Percentiles rank a stretch among this genome's conserved stretches.
phyloP scores from a whole-genome alignment of 1,284 basidiomycete species.

The Lignosus rhinocerotis region DNA sequence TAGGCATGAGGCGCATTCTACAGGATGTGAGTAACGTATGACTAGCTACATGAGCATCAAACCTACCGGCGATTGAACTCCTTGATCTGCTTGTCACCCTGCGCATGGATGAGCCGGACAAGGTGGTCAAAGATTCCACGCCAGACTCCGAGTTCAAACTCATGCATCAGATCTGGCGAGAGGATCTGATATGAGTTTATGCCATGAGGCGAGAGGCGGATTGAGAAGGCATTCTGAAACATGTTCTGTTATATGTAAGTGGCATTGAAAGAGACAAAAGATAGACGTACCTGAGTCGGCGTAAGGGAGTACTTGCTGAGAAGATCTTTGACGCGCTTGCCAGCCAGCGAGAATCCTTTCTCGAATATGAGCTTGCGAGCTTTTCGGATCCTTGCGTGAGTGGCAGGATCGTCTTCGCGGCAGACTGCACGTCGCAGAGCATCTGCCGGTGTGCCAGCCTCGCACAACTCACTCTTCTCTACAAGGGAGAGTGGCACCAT shows the following conservation, averaged over 20 bases:
- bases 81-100: slow-evolving; percentile 27
- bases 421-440: background rate
- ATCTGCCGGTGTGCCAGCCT: slow-evolving; percentile 11
- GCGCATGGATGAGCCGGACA: slow-evolving; percentile 6
- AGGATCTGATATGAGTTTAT: slow-evolving; percentile 34
- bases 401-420: background rate
- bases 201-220: slow-evolving; percentile 15
- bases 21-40: no score
- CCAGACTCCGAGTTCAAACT: slow-evolving; percentile 41
- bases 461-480: slow-evolving; percentile 6
- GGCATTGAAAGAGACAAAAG: background rate
- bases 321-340: slow-evolving; percentile 5
- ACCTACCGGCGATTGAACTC: slow-evolving; percentile 22
- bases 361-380: slow-evolving; percentile 20
- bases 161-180: slow-evolving; percentile 38
- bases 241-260: background rate
- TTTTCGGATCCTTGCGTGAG: background rate
- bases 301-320: slow-evolving; percentile 18
- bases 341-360: slow-evolving; percentile 8
- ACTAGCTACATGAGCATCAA: background rate
- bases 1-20: slow-evolving; percentile 30
- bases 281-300: slow-evolving; percentile 6
- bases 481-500: no score
- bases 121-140: slow-evolving; percentile 2
- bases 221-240: slow-evolving; percentile 30